Evolutionary conservation across 148 eudicot species (phyloP).

Genomic region (Amaranthus hypochondriacus): DNA sequence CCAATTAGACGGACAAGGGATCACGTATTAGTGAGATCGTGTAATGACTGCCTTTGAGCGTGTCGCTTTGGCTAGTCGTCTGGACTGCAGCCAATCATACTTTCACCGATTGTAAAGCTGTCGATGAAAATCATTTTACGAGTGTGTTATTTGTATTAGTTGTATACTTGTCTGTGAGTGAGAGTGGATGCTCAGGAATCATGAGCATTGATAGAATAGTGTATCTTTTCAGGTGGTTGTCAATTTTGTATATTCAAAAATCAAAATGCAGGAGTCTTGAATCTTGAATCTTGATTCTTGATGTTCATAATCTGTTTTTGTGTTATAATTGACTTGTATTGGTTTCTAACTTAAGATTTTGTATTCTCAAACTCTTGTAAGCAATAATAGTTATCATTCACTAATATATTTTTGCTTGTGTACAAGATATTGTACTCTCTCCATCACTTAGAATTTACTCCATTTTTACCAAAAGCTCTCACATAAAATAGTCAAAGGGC

Average conservation of each 20-base stretch:
- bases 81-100: neutral
- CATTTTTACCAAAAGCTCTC: too few relatives aligned
- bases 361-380: too few relatives aligned
- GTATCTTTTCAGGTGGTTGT: neutral
- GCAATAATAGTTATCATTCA: too few relatives aligned
- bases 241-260: conserved; percentile 11
- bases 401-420: too few relatives aligned
- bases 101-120: conserved; percentile 3
- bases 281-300: too few relatives aligned
- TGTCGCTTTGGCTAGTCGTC: neutral
- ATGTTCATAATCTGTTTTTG: too few relatives aligned
- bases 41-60: neutral
- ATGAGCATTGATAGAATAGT: neutral
- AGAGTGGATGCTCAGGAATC: neutral
- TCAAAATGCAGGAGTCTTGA: too few relatives aligned
- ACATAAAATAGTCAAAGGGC: too few relatives aligned
- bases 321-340: too few relatives aligned
- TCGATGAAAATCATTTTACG: conserved; percentile 7
- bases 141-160: neutral
- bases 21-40: conserved; percentile 23
- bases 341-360: too few relatives aligned
- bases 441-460: too few relatives aligned
- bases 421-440: too few relatives aligned
- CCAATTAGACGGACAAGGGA: conserved; percentile 39
- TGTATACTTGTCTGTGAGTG: neutral